Evolutionary conservation across 2,329 filamentous ascomycete genomes (phyloP).

Genomic region (Phaeosphaeria sp.): DNA sequence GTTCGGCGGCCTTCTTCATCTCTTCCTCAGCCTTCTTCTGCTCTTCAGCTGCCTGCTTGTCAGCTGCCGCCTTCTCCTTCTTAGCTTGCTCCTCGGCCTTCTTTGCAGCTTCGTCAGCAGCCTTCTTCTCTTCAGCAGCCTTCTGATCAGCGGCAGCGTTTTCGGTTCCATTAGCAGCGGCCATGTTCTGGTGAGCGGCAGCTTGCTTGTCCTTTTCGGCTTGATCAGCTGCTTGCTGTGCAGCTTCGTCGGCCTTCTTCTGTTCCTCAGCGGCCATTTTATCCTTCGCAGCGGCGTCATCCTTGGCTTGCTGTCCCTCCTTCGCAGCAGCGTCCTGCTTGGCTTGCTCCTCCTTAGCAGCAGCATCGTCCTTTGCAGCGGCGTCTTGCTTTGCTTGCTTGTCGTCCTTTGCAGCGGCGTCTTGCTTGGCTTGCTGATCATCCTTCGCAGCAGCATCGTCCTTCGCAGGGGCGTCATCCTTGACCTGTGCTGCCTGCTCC

Average conservation of each 20-base stretch:
- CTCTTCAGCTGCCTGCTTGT: slow-evolving; percentile 3
- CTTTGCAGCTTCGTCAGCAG: slow-evolving; percentile 4
- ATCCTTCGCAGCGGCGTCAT: slow-evolving; percentile 3
- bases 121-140: slow-evolving; percentile 1
- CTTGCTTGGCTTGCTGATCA: background rate
- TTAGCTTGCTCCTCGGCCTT: slow-evolving; percentile 5
- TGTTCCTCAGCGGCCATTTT: background rate
- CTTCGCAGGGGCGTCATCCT: slow-evolving; percentile 4
- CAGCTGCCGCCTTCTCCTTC: slow-evolving; percentile 2
- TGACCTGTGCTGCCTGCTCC: slow-evolving; percentile 4
- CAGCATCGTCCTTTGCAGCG: background rate
- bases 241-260: slow-evolving; percentile 1
- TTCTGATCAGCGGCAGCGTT: background rate
- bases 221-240: slow-evolving; percentile 5
- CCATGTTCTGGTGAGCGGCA: no score
- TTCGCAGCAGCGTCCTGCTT: slow-evolving; percentile 2
- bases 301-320: slow-evolving; percentile 3
- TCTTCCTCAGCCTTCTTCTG: slow-evolving; percentile 2
- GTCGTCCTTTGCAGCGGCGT: background rate
- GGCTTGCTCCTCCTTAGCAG: background rate
- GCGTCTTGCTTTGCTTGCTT: background rate
- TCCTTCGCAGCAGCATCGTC: background rate
- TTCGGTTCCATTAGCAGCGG: background rate
- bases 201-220: slow-evolving; percentile 4
- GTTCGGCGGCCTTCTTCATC: slow-evolving; percentile 5